These are phyloP conservation scores for Didymella segeticola DNA, from an alignment of 2,329 filamentous ascomycete genomes.

Conservation along the genomic window DNA sequence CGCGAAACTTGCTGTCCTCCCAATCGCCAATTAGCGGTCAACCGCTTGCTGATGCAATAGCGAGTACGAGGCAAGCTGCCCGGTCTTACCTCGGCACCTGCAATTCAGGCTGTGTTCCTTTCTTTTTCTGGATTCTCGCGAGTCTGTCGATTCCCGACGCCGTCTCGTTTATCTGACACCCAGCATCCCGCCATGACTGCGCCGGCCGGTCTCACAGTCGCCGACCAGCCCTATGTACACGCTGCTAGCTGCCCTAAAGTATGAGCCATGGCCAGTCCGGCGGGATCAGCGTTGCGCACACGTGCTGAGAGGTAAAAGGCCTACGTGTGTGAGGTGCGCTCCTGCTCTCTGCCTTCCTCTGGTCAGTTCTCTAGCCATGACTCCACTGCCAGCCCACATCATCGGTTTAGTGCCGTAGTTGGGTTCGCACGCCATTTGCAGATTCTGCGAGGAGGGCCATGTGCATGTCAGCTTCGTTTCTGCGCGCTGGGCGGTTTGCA, in stretches of 20 bases:
- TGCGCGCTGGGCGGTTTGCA: no score
- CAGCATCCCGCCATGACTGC: constrained; percentile 11
- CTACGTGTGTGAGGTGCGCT: constrained; percentile 4
- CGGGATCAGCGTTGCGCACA: constrained; percentile 5
- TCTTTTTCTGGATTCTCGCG: background rate
- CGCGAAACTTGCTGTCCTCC: constrained; percentile 10
- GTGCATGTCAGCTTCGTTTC: background rate
- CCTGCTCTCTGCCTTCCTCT: background rate
- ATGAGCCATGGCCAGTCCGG: background rate
- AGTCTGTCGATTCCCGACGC: constrained; percentile 1
- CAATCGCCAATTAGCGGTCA: constrained; percentile 3
- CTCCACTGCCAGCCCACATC: constrained; percentile 3
- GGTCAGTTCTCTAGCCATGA: constrained; percentile 1
- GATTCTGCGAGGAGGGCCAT: background rate
- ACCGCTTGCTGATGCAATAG: background rate
- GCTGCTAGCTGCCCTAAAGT: no score
- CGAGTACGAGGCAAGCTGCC: constrained; percentile 1
- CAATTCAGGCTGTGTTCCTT: constrained; percentile 2
- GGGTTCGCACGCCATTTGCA: constrained; percentile 2
- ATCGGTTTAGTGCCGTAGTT: background rate
- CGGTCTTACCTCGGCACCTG: constrained; percentile 11
- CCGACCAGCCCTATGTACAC: constrained; percentile 15
- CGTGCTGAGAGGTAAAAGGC: background rate
- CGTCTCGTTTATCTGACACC: constrained; percentile 14
- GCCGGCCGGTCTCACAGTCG: constrained; percentile 23